phyloP scores from a whole-genome alignment of 805 yeast species.

The Metschnikowia cubensis region DNA sequence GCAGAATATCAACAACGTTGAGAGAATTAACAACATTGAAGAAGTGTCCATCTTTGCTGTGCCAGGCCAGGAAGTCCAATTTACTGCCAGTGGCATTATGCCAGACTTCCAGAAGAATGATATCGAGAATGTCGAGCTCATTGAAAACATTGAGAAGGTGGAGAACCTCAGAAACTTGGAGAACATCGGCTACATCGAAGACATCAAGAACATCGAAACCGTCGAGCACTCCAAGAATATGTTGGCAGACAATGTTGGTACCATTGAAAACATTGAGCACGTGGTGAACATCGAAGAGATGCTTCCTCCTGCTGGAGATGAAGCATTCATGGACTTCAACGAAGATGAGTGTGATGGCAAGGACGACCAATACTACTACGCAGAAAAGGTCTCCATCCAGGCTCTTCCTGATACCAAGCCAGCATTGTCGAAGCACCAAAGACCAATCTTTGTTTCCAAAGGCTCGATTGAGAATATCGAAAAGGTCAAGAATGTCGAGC shows the following conservation, averaged over 20 bases:
- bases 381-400: background rate
- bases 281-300: slow-evolving; percentile 1
- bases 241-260: slow-evolving; percentile 1
- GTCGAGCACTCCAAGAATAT: slow-evolving; percentile 4
- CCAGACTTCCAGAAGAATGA: background rate
- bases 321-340: background rate
- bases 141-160: slow-evolving; percentile 1
- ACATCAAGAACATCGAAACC: slow-evolving; percentile 2
- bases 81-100: background rate
- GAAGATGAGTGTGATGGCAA: background rate
- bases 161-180: background rate
- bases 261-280: slow-evolving; percentile 1
- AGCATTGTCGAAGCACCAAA: background rate
- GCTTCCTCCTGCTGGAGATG: background rate
- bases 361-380: background rate
- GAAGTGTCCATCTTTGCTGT: background rate
- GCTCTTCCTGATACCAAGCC: background rate
- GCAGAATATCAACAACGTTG: slow-evolving; percentile 1
- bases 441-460: background rate
- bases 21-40: slow-evolving; percentile 3
- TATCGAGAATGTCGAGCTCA: slow-evolving; percentile 1
- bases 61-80: background rate
- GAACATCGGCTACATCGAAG: slow-evolving; percentile 3
- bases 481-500: background rate
- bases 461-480: background rate